Base-by-base conservation (phyloP, 345 rosid genomes). In the Lumnitzera racemosa region DNA sequence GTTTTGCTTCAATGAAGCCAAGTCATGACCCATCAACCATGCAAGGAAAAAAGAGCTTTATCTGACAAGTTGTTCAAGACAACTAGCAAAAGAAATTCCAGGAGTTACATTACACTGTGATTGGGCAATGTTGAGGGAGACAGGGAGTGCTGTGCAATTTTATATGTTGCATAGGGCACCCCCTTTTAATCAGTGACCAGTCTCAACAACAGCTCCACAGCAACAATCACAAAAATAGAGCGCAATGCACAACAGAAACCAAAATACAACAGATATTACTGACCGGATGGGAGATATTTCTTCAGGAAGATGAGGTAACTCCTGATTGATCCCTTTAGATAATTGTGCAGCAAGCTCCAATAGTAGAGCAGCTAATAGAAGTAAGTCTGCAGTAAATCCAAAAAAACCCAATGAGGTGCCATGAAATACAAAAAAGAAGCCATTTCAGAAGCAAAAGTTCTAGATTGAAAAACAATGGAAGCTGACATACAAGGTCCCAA, bases 281-380 rank as follows among this genome's bases (percentile, higher is more conserved):
- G 29, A 91, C 96, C 86, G 83, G 62, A 85, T 63, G 36, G 96
- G 90, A 68, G 76, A 67, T 67, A 80, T 62, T 75, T 89, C 98
- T 64, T 89, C 90, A 69, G 92, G 75, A 60, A 65, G 65, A 66
- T 74, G 72, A 51, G 80, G 55, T 55, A 61, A 57, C 61, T 83
- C 90, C 58, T 70, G 82, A 70, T 61, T 61, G 71, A 91, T 89
- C 63, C 96, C 95, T 77, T 87, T 86, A 15, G 98, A 81, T 41
- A 85, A 72, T 64, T 78, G 95, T 48, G 98, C 92, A 66, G 98
- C 98, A 67, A 91, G 78, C 69, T 89, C 96, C 98, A 91, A 78
- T 63, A 91, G 74, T 47, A 89, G 43, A 61, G 96, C 90, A 72
- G 98, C 87, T 81, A 91, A 74, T 24, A 91, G 70, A 74, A 91